Evolutionary conservation across 208 protist species (phyloP).

Genomic region (Wallacemonas sp.): DNA sequence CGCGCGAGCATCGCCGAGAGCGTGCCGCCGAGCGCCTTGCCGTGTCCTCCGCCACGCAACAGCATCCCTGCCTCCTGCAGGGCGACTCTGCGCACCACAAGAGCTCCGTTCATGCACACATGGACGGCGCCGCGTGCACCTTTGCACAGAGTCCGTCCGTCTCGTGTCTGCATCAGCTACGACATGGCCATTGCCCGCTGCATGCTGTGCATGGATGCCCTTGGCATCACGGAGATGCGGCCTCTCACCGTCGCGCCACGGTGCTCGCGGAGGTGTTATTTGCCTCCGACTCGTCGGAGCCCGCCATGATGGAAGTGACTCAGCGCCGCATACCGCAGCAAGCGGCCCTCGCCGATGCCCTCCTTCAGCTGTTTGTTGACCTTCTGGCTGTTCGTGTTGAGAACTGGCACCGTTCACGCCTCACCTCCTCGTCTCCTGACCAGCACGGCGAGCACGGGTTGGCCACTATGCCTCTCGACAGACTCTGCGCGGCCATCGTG

Average conservation of each 20-base stretch:
- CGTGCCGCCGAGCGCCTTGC: conserved; percentile 19
- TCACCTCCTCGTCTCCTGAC: too few relatives aligned
- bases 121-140: too few relatives aligned
- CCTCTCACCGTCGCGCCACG: not conserved
- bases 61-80: conserved; percentile 55
- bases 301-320: not conserved
- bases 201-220: conserved; percentile 43
- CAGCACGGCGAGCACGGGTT: too few relatives aligned
- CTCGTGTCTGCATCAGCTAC: conserved; percentile 38
- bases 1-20: conserved; percentile 25
- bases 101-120: too few relatives aligned
- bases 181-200: conserved; percentile 34
- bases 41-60: conserved; percentile 12
- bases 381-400: conserved; percentile 18
- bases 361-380: conserved; percentile 41
- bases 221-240: conserved; percentile 40
- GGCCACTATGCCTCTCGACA: too few relatives aligned
- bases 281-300: not conserved
- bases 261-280: conserved; percentile 6
- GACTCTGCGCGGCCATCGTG: too few relatives aligned
- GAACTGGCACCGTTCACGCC: too few relatives aligned
- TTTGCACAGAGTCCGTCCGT: conserved; percentile 27
- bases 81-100: too few relatives aligned
- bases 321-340: conserved; percentile 3
- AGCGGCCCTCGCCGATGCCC: conserved; percentile 9